Conservation (phyloP, 1,284 basidiomycete species). For the Cronartium quercuum region DNA sequence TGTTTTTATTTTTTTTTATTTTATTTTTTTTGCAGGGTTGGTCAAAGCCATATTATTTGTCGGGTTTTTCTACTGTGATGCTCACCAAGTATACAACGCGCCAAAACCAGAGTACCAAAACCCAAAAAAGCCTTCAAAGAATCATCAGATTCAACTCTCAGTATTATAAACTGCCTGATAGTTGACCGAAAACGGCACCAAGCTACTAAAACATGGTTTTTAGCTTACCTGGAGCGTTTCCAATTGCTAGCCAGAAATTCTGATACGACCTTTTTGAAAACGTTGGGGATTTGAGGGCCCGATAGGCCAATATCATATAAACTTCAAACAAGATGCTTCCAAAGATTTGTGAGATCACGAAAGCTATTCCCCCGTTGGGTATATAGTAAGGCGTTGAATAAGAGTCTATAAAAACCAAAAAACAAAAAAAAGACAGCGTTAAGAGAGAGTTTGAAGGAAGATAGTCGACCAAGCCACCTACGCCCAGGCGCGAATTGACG, state of each 20-base stretch:
- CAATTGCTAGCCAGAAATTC: background rate
- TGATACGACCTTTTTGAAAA: background rate
- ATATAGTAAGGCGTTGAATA: background rate
- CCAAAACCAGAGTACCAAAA: constrained; percentile 4
- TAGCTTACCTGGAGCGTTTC: background rate
- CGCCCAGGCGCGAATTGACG: background rate
- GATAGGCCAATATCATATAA: background rate
- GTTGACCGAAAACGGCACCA: no score
- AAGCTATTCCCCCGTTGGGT: background rate
- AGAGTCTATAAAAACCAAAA: background rate
- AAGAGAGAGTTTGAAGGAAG: no score
- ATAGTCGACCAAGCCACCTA: no score
- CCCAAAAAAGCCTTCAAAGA: background rate
- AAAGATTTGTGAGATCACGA: background rate
- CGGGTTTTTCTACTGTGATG: no score
- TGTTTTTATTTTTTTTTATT: background rate
- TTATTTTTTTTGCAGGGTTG: background rate
- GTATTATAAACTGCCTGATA: no score
- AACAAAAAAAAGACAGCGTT: no score
- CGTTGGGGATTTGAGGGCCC: background rate
- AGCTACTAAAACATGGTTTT: no score
- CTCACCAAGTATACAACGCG: background rate
- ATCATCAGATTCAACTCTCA: no score
- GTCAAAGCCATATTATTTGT: no score
- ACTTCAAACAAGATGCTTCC: background rate